Percentiles rank a stretch among this genome's conserved stretches.
Conservation (phyloP, 805 yeast genomes). For the Saccharomycopsis sp. region DNA sequence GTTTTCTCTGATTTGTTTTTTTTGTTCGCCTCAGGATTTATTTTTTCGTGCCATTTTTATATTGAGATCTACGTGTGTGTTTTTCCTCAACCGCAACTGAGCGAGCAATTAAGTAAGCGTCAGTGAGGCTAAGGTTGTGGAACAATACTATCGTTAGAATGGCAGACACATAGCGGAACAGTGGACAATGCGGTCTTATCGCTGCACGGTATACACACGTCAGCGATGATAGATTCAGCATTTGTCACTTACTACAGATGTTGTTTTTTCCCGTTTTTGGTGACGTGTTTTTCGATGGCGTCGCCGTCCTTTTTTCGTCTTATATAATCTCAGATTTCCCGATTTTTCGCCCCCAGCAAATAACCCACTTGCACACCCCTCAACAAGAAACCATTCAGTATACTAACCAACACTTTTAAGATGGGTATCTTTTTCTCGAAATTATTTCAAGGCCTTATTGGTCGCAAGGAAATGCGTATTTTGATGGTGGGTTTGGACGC, state of each 20-base stretch:
- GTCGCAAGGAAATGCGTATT: slow-evolving; percentile 97
- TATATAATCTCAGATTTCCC: neutral
- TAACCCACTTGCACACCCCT: too few relatives aligned
- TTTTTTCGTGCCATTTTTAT: neutral
- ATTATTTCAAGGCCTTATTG: slow-evolving; percentile 90
- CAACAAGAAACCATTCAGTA: neutral
- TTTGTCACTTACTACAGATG: too few relatives aligned
- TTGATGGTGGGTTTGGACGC: slow-evolving; percentile 98
- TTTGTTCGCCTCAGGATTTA: neutral
- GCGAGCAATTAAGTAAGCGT: neutral
- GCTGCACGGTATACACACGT: too few relatives aligned
- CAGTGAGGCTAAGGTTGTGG: too few relatives aligned
- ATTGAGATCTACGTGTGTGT: neutral
- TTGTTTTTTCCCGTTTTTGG: neutral
- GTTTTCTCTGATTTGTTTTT: neutral
- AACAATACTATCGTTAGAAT: too few relatives aligned
- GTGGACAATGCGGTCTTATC: too few relatives aligned
- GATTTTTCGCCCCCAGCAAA: too few relatives aligned
- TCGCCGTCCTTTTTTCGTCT: neutral
- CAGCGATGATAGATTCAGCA: neutral
- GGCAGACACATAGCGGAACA: too few relatives aligned
- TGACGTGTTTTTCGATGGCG: slow-evolving; percentile 2
- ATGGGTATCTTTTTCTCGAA: slow-evolving; percentile 97
- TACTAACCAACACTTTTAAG: slow-evolving; percentile 24
- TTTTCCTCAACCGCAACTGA: too few relatives aligned